phyloP scores from a whole-genome alignment of 2,329 filamentous ascomycete species.

The Geosmithia morbida region DNA sequence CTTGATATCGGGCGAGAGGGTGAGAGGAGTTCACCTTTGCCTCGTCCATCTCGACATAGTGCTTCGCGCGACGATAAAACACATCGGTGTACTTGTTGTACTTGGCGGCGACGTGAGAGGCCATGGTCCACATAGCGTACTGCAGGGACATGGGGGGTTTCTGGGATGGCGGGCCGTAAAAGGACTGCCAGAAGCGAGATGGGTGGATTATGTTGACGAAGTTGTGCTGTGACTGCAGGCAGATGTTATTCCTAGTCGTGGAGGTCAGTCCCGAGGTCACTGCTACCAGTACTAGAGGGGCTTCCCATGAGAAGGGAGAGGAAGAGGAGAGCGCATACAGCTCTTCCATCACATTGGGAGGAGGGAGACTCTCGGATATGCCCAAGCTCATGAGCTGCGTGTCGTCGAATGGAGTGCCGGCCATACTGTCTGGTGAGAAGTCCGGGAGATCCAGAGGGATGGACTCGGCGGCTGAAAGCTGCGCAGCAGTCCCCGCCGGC shows the following conservation, averaged over 20 bases:
- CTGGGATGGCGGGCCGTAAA: constrained; percentile 57
- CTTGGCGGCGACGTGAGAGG: constrained; percentile 56
- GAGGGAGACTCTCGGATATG: constrained; percentile 67
- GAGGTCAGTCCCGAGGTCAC: too few relatives aligned
- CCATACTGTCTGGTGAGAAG: neutral
- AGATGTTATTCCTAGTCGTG: constrained; percentile 47
- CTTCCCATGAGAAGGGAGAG: neutral
- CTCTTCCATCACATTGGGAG: constrained; percentile 67
- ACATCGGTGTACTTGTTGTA: constrained; percentile 59
- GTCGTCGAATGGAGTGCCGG: neutral
- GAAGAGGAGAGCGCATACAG: constrained; percentile 39
- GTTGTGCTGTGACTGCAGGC: constrained; percentile 61
- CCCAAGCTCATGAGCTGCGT: constrained; percentile 57
- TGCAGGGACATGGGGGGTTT: constrained; percentile 71
- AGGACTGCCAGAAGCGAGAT: constrained; percentile 57
- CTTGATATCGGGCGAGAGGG: neutral
- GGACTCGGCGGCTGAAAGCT: too few relatives aligned
- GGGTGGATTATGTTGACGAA: constrained; percentile 67
- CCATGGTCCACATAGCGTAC: constrained; percentile 80
- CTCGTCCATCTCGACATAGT: constrained; percentile 73
- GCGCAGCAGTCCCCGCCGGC: neutral
- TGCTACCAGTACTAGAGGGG: too few relatives aligned
- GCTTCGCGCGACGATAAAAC: constrained; percentile 69
- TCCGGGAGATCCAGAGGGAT: neutral
- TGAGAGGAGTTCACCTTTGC: constrained; percentile 42